Evolutionary conservation across 2,329 filamentous ascomycete species (phyloP).

Genomic region (Myriosclerotinia scirpicola): DNA sequence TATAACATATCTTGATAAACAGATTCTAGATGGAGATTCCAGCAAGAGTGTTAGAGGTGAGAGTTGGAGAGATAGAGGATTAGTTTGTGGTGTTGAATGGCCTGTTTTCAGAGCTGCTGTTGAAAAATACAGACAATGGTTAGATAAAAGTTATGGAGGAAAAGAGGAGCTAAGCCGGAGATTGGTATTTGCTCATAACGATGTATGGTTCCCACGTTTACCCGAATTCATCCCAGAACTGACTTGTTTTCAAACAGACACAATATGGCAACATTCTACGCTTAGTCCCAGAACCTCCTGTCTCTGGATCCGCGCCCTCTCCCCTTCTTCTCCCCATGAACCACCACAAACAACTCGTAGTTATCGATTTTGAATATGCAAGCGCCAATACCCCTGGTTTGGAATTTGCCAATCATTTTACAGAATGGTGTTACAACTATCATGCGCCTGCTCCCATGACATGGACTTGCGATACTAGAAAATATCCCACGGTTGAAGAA

Average conservation of each 20-base stretch:
- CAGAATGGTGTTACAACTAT: constrained; percentile 98
- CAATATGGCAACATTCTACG: constrained; percentile 98
- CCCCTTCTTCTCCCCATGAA: constrained; percentile 87
- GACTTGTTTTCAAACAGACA: constrained; percentile 55
- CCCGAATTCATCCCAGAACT: constrained; percentile 24
- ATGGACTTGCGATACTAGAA: constrained; percentile 64
- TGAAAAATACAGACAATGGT: constrained; percentile 72
- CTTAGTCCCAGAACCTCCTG: constrained; percentile 59
- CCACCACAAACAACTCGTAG: constrained; percentile 91
- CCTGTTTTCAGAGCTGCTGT: constrained; percentile 70
- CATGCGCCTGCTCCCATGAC: constrained; percentile 65
- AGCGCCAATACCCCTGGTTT: constrained; percentile 82
- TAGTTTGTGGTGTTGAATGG: constrained; percentile 85
- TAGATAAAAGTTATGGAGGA: constrained; percentile 72
- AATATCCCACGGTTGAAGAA: constrained; percentile 77
- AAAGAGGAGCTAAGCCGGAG: constrained; percentile 65
- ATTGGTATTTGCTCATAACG: constrained; percentile 95
- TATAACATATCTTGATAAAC: constrained; percentile 53
- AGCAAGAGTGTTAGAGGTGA: constrained; percentile 42
- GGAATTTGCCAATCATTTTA: constrained; percentile 98
- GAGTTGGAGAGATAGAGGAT: constrained; percentile 67
- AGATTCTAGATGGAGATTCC: constrained; percentile 48
- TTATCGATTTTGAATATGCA: constrained; percentile 98
- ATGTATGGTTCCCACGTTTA: constrained; percentile 58
- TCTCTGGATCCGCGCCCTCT: constrained; percentile 49